A percentile compares a stretch with the other conserved stretches of the same genome.
phyloP scores from a whole-genome alignment of 805 yeast species.

The Ascoidea tarda region DNA sequence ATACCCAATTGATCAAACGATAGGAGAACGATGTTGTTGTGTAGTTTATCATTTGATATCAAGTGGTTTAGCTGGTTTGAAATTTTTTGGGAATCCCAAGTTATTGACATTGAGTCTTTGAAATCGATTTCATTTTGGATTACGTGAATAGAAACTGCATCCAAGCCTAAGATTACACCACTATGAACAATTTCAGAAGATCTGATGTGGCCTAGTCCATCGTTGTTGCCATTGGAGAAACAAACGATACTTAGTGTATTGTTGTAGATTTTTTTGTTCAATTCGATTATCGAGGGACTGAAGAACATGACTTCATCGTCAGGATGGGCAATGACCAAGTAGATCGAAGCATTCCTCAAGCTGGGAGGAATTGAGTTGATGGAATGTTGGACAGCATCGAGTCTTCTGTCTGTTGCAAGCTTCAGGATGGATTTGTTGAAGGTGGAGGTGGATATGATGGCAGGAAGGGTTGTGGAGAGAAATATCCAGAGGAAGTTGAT shows the following conservation, averaged over 20 bases:
- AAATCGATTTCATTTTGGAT: constrained; percentile 32
- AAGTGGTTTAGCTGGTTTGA: constrained; percentile 20
- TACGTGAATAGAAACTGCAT: constrained; percentile 25
- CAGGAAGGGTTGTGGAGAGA: too few species aligned
- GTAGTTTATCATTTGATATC: constrained; percentile 12
- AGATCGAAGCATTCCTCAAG: constrained; percentile 16
- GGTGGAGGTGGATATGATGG: too few species aligned
- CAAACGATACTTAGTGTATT: constrained; percentile 50
- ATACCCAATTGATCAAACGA: constrained; percentile 81
- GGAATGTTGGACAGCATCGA: too few species aligned
- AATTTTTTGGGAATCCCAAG: constrained; percentile 45
- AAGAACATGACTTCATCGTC: constrained; percentile 99
- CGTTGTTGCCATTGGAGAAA: constrained; percentile 66
- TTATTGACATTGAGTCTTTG: constrained; percentile 51
- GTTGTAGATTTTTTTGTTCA: constrained; percentile 24
- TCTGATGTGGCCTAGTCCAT: constrained; percentile 56
- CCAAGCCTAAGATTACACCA: constrained; percentile 38
- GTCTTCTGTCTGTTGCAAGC: too few species aligned
- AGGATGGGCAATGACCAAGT: constrained; percentile 79
- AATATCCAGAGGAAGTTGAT: too few species aligned
- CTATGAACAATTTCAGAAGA: constrained; percentile 42
- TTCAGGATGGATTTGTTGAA: too few species aligned
- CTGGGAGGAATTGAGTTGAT: constrained; percentile 1
- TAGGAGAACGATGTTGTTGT: constrained; percentile 28
- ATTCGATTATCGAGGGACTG: constrained; percentile 56